Percentiles rank a stretch among this genome's conserved stretches.
These are phyloP conservation scores for Daldinia decipiens DNA, from an alignment of 495 filamentous ascomycete species.

Conservation along the genomic window DNA sequence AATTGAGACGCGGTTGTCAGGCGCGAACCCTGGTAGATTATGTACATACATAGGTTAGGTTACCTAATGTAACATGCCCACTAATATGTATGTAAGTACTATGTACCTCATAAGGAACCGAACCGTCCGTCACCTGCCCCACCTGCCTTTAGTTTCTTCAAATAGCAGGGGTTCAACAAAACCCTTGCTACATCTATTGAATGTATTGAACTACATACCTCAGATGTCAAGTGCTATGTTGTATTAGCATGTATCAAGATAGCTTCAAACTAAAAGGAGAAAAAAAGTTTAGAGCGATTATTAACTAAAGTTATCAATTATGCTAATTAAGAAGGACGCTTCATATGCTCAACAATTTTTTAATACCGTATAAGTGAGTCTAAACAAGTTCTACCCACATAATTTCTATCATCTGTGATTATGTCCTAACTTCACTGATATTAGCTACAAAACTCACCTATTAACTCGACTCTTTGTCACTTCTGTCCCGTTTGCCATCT, in stretches of 20 bases:
- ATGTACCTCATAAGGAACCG: neutral
- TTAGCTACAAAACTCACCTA: neutral
- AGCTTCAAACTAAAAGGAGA: neutral
- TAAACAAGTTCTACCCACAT: neutral
- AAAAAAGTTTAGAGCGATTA: neutral
- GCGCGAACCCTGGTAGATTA: neutral
- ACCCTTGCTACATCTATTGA: too few species aligned
- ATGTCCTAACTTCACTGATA: neutral
- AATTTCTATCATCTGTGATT: neutral
- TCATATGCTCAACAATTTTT: neutral
- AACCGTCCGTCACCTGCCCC: too few species aligned
- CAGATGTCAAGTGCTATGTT: neutral
- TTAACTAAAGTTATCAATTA: too few species aligned
- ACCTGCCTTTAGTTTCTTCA: neutral
- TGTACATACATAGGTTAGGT: too few species aligned
- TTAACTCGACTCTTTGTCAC: neutral
- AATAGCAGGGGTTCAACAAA: neutral
- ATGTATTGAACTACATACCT: too few species aligned
- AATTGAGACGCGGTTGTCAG: neutral
- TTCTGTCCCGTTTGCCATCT: neutral
- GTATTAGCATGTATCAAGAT: neutral
- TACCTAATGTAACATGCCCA: conserved; percentile 4
- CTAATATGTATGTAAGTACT: neutral
- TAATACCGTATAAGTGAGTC: neutral
- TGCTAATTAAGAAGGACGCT: neutral